Base-by-base conservation (phyloP, 1,284 basidiomycete species). In the Ganoderma meredithae region DNA sequence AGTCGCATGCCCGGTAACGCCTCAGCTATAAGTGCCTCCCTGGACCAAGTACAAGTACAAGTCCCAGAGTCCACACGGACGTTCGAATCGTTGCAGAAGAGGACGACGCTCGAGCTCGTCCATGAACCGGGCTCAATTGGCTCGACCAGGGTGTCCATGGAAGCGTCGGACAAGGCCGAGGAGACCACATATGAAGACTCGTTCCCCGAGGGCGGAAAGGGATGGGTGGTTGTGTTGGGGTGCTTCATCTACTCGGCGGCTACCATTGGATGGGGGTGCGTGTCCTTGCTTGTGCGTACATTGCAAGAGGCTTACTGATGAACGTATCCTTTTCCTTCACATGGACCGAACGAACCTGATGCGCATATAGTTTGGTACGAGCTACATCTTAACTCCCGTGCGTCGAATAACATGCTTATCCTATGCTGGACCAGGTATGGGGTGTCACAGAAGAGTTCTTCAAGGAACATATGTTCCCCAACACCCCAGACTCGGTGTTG, bases 381-480 rank as follows among this genome's bases (percentile, higher is more conserved):
- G n/a, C 27, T 60, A 33, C 56, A 36, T 15, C 25, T 53, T 40
- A 15, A 55, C 22, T 60, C 9, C 22, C 31, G 5, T 31, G 17
- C 19, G 15, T 12, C 31, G 36, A 9, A 36, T 36, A 36, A 36
- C 36, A 7, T 36, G 7, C 36, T 17, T 19, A 10, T 49, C 13
- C 60, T 49, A 25, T 27, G 40, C 63, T 36, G 33, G 44, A 27
- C 8, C 62, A 77, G 76, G 71, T 71, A 36, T 77, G 76, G 76
- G 76, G 75, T 31, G 75, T 77, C 3, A 74, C 75, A 13, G 75
- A 77, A 60, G 70, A 71, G 62, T 76, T 74, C 55, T 77, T 76
- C 64, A 69, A 70, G 53, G 62, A 70, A 53, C 65, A 73, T 40
- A 64, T 74, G 62, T 72, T 77, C 49, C 71, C 74, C n/a, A 60